Conservation (phyloP, 441 rosid species). For the Hura crepitans region DNA sequence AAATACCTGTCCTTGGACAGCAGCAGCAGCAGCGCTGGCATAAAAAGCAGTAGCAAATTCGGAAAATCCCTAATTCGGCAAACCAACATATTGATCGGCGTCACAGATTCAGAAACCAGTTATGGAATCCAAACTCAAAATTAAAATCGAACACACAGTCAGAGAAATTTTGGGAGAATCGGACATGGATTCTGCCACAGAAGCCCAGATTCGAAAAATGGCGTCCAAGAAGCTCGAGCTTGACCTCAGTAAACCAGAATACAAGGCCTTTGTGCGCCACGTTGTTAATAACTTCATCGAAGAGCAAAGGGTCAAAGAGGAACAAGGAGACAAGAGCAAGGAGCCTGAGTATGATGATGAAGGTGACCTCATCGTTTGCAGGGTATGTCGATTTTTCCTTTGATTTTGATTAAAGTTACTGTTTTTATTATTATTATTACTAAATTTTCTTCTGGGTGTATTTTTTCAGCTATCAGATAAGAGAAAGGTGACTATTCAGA, state of each 20-base stretch:
- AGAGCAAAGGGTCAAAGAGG: slow-evolving; percentile 40
- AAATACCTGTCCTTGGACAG: no score
- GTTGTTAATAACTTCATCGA: slow-evolving; percentile 63
- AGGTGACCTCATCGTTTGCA: slow-evolving; percentile 74
- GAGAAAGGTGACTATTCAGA: slow-evolving; percentile 80
- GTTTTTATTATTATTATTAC: not conserved
- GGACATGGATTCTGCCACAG: slow-evolving; percentile 67
- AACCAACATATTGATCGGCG: not conserved
- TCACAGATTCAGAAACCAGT: not conserved
- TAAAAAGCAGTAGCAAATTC: not conserved
- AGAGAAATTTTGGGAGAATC: slow-evolving; percentile 59
- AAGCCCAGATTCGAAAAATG: slow-evolving; percentile 57
- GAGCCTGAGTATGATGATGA: slow-evolving; percentile 58
- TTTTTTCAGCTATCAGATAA: slow-evolving; percentile 52
- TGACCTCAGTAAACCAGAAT: slow-evolving; percentile 54
- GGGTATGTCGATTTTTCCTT: slow-evolving; percentile 34
- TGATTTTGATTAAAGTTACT: not conserved
- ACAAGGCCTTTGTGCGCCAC: slow-evolving; percentile 52
- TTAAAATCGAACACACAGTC: slow-evolving; percentile 50
- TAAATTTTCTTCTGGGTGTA: not conserved
- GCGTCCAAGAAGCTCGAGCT: slow-evolving; percentile 61
- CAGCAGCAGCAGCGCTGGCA: no score
- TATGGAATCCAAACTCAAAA: slow-evolving; percentile 52
- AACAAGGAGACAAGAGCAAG: slow-evolving; percentile 17
- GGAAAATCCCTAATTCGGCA: slow-evolving; percentile 1